These are phyloP conservation scores for Scedosporium boydii DNA, from an alignment of 2,329 filamentous ascomycete species.

Conservation along the genomic window DNA sequence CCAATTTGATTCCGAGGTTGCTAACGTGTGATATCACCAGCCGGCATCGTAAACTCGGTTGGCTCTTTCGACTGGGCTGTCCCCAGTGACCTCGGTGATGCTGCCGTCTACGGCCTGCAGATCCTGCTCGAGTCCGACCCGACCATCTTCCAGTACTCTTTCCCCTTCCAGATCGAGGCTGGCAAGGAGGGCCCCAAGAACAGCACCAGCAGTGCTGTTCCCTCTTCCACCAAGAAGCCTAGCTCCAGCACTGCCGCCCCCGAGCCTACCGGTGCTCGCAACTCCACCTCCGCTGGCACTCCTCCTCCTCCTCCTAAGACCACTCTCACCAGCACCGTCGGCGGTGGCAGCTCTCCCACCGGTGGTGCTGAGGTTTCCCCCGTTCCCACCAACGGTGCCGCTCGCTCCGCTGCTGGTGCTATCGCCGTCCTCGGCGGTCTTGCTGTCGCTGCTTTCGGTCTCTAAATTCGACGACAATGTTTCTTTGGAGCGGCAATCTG, in stretches of 20 bases:
- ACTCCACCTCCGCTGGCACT: constrained; percentile 11
- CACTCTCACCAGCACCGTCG: constrained; percentile 10
- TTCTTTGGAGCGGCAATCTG: constrained; percentile 6
- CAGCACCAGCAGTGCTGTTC: constrained; percentile 17
- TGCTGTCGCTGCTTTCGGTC: constrained; percentile 5
- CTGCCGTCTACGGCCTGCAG: constrained; percentile 47
- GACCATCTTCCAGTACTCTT: constrained; percentile 50
- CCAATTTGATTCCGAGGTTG: background rate
- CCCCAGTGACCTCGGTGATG: constrained; percentile 30
- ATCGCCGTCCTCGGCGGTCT: constrained; percentile 3
- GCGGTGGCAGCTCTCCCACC: constrained; percentile 11
- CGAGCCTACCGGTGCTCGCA: constrained; percentile 16
- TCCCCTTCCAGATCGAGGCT: constrained; percentile 46
- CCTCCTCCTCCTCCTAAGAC: background rate
- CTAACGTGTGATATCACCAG: constrained; percentile 20
- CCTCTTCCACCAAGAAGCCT: constrained; percentile 15
- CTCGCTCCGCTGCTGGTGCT: constrained; percentile 1
- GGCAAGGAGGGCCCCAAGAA: constrained; percentile 16
- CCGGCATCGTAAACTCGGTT: constrained; percentile 32
- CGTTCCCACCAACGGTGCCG: constrained; percentile 2
- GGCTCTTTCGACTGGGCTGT: constrained; percentile 42
- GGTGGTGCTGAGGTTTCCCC: constrained; percentile 6
- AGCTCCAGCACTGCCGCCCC: constrained; percentile 17
- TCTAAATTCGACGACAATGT: constrained; percentile 7
- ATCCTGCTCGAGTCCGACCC: constrained; percentile 39